A percentile compares a stretch with the other conserved stretches of the same genome.
phyloP scores from a whole-genome alignment of 208 protist genomes.

The Trypanosoma theileri region DNA sequence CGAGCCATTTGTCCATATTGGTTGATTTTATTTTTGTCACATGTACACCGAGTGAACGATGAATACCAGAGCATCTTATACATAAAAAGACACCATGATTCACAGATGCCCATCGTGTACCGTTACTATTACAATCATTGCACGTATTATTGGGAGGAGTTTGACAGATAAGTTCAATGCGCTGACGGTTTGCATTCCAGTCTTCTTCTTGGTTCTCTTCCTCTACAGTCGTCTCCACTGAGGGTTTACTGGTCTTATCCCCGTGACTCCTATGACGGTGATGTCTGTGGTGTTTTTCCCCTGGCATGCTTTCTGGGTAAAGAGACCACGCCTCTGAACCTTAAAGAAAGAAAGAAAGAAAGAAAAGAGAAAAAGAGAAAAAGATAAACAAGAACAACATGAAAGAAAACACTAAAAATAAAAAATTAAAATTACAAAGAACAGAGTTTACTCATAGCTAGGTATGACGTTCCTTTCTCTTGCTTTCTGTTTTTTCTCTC shows the following conservation, averaged over 20 bases:
- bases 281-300: slow-evolving; percentile 13
- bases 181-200: slow-evolving; percentile 60
- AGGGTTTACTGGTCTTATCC: not conserved
- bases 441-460: no score
- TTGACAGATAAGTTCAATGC: slow-evolving; percentile 61
- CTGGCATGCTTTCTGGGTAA: slow-evolving; percentile 4
- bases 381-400: slow-evolving; percentile 20
- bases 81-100: slow-evolving; percentile 93
- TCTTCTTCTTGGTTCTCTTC: slow-evolving; percentile 42
- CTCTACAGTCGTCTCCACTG: not conserved
- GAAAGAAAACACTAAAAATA: slow-evolving; percentile 11
- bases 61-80: slow-evolving; percentile 92
- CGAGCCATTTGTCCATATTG: slow-evolving; percentile 90
- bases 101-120: slow-evolving; percentile 88
- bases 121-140: slow-evolving; percentile 75
- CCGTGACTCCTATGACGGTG: slow-evolving; percentile 12
- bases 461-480: no score
- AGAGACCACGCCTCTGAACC: not conserved
- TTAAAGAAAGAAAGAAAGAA: slow-evolving; percentile 6
- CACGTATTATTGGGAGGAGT: slow-evolving; percentile 74
- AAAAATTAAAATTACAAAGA: not conserved
- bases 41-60: slow-evolving; percentile 92
- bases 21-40: slow-evolving; percentile 93
- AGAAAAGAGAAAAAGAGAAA: slow-evolving; percentile 11
- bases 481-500: slow-evolving; percentile 3